A percentile compares a stretch with the other conserved stretches of the same genome.
Conservation (phyloP, 2,329 filamentous ascomycete genomes). For the Fragosphaeria purpurea region DNA sequence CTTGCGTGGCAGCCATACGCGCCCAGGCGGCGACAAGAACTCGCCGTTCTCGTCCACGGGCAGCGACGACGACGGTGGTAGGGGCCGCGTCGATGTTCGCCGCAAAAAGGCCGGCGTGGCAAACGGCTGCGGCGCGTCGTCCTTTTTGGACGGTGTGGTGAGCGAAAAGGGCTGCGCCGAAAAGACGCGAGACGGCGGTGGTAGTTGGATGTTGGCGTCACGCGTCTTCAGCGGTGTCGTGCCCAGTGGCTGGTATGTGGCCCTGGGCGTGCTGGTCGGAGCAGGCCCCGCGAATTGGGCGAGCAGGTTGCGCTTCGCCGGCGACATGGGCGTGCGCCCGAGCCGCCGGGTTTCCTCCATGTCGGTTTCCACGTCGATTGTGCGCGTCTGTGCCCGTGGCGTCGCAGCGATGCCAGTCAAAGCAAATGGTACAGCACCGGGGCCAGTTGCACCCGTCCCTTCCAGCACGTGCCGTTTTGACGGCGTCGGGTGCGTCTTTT, state of each 20-base stretch:
- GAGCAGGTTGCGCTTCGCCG: conserved; percentile 50
- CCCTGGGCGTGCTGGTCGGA: neutral
- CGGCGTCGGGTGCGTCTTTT: conserved; percentile 33
- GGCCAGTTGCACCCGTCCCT: conserved; percentile 21
- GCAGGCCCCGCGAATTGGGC: conserved; percentile 28
- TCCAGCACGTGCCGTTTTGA: conserved; percentile 27
- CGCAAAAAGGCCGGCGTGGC: conserved; percentile 63
- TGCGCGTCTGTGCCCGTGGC: conserved; percentile 33
- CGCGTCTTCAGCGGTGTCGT: conserved; percentile 52
- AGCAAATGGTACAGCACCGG: conserved; percentile 8
- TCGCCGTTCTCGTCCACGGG: conserved; percentile 46
- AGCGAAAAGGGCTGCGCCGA: neutral
- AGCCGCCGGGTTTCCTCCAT: conserved; percentile 24
- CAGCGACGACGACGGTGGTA: conserved; percentile 38
- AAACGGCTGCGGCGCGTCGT: conserved; percentile 36
- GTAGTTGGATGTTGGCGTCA: conserved; percentile 22
- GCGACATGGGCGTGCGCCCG: conserved; percentile 41
- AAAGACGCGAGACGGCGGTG: neutral
- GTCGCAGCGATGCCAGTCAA: conserved; percentile 23
- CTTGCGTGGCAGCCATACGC: conserved; percentile 45
- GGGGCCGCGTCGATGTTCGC: conserved; percentile 31
- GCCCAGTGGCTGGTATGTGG: conserved; percentile 28
- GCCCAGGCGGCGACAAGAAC: conserved; percentile 34
- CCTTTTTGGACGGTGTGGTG: conserved; percentile 5
- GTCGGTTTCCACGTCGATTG: conserved; percentile 8